Evolutionary conservation across 2,329 filamentous ascomycete genomes (phyloP).

Genomic region (Aspergillus novoparasiticus): DNA sequence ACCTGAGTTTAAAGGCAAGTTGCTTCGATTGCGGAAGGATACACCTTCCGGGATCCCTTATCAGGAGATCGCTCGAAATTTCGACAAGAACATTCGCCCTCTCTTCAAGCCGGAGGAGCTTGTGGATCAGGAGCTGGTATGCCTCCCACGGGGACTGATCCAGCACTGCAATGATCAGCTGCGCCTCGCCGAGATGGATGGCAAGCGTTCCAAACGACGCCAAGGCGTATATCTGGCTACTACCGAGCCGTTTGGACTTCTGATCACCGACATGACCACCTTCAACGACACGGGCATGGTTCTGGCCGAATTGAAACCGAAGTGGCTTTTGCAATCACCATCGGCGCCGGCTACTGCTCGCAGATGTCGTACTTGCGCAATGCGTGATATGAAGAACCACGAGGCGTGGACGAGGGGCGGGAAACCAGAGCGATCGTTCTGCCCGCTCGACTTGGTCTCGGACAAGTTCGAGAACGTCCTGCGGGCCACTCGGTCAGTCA

Average conservation of each 20-base stretch:
- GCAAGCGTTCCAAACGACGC: conserved; percentile 51
- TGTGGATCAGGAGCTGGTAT: conserved; percentile 58
- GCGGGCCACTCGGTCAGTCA: conserved; percentile 43
- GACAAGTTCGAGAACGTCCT: conserved; percentile 47
- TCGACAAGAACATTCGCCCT: conserved; percentile 50
- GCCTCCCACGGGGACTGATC: conserved; percentile 48
- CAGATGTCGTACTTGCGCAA: conserved; percentile 75
- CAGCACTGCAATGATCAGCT: conserved; percentile 59
- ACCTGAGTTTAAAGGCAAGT: conserved; percentile 44
- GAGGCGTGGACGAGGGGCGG: conserved; percentile 32
- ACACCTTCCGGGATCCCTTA: conserved; percentile 56
- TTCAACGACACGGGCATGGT: conserved; percentile 33
- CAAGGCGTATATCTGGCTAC: conserved; percentile 55
- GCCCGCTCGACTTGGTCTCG: conserved; percentile 66
- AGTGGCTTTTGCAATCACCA: conserved; percentile 78
- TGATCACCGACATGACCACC: conserved; percentile 74
- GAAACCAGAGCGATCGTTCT: conserved; percentile 52
- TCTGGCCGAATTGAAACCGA: conserved; percentile 78
- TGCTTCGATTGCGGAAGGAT: conserved; percentile 65
- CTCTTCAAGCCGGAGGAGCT: conserved; percentile 59
- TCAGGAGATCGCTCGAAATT: conserved; percentile 45
- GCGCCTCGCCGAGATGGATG: conserved; percentile 48
- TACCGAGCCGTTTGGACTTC: conserved; percentile 63
- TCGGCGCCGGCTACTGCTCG: conserved; percentile 64
- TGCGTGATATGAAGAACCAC: conserved; percentile 52